phyloP scores from a whole-genome alignment of 177 flowering plant genomes.

The Vitis hybrid region DNA sequence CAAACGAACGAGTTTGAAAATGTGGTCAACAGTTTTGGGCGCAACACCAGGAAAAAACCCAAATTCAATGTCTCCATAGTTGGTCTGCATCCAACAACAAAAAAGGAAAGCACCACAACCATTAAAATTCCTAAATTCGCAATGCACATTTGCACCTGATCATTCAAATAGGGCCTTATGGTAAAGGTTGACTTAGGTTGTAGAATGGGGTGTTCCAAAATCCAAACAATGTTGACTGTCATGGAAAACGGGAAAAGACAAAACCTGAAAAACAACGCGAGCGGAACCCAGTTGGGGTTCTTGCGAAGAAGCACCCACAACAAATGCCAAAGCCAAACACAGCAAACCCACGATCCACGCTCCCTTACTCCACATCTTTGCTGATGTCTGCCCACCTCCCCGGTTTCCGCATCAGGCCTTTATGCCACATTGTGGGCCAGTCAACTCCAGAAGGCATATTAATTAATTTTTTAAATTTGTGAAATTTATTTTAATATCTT shows the following conservation, averaged over 20 bases:
- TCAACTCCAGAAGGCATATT: background rate
- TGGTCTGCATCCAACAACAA: conserved; percentile 47
- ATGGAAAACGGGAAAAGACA: background rate
- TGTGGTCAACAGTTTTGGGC: conserved; percentile 89
- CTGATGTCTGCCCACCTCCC: no score
- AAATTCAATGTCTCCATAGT: conserved; percentile 90
- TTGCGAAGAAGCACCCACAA: conserved; percentile 14
- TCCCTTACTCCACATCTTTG: conserved; percentile 15
- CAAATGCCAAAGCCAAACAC: background rate
- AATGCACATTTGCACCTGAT: no score
- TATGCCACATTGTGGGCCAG: no score
- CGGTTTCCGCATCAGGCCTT: no score
- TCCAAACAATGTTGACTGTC: background rate
- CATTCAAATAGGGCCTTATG: no score
- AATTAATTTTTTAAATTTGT: background rate
- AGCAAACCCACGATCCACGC: conserved; percentile 16
- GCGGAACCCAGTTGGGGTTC: conserved; percentile 56
- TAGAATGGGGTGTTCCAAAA: no score
- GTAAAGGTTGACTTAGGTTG: no score
- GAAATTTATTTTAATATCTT: no score
- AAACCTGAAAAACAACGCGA: conserved; percentile 79
- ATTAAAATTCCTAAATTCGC: background rate
- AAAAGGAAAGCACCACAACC: background rate
- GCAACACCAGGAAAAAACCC: conserved; percentile 88
- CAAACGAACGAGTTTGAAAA: conserved; percentile 87